Evolutionary conservation across 2,329 filamentous ascomycete genomes (phyloP).

Genomic region (Fusarium beomiforme): DNA sequence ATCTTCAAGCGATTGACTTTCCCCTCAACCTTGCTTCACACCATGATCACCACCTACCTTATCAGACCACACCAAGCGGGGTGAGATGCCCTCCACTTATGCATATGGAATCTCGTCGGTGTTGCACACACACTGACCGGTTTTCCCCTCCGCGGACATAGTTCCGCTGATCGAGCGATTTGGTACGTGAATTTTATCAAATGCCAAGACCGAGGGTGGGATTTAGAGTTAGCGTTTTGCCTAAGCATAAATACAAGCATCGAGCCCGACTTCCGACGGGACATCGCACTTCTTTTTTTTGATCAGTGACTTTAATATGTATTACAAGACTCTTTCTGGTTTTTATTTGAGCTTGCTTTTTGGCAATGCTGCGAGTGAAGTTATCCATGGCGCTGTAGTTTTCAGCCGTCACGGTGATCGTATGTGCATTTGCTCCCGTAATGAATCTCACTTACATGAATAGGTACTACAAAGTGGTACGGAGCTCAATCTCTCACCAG

Average conservation of each 20-base stretch:
- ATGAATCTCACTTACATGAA: background rate
- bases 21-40: background rate
- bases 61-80: background rate
- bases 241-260: conserved; percentile 28
- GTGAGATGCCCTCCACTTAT: background rate
- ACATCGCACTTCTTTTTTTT: background rate
- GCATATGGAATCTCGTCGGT: background rate
- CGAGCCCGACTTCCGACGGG: background rate
- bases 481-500: conserved; percentile 46
- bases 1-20: background rate
- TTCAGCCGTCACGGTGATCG: conserved; percentile 50
- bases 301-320: background rate
- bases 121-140: background rate
- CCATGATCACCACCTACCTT: background rate
- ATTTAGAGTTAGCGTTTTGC: background rate
- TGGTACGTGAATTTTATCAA: background rate
- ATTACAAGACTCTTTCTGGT: conserved; percentile 9
- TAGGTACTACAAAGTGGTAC: conserved; percentile 50
- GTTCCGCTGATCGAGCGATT: background rate
- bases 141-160: background rate
- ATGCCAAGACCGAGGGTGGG: background rate
- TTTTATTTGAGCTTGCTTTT: conserved; percentile 6
- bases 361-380: conserved; percentile 39
- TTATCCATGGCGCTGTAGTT: conserved; percentile 47
- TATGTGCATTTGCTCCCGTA: conserved; percentile 24